A percentile compares a stretch with the other conserved stretches of the same genome.
phyloP scores from a whole-genome alignment of 495 filamentous ascomycete species.

The Xylaria sp. region DNA sequence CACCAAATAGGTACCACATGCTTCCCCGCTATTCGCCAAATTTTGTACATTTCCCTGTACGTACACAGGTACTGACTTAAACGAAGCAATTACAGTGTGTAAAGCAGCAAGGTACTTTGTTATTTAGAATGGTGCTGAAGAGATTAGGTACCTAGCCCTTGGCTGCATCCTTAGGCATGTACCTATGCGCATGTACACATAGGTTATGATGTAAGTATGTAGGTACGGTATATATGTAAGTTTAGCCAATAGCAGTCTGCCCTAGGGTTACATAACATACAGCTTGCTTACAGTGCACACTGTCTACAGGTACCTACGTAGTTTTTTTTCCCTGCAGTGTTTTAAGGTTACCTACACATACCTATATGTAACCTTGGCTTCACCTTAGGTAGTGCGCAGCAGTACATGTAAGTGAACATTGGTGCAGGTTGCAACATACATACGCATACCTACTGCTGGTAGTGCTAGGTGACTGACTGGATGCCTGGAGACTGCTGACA shows the following conservation, averaged over 20 bases:
- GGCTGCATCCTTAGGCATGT: no score
- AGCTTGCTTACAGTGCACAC: no score
- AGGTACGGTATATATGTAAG: background rate
- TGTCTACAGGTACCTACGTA: no score
- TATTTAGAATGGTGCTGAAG: background rate
- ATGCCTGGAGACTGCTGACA: no score
- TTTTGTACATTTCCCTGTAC: background rate
- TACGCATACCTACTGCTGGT: no score
- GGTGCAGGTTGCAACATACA: no score
- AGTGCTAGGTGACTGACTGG: no score
- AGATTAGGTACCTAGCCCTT: background rate
- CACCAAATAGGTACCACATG: background rate
- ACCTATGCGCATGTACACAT: no score
- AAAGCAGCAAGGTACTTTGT: background rate
- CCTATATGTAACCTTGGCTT: background rate
- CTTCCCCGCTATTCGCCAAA: background rate
- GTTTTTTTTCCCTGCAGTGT: background rate
- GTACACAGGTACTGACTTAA: background rate
- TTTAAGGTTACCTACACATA: background rate
- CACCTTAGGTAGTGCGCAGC: no score
- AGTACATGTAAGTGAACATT: no score
- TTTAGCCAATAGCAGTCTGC: background rate
- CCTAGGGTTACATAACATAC: no score
- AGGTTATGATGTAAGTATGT: no score
- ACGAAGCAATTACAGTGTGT: background rate